A percentile compares a stretch with the other conserved stretches of the same genome.
Evolutionary conservation across 2,329 filamentous ascomycete species (phyloP).

Genomic region (Penicillium brevicompactum): DNA sequence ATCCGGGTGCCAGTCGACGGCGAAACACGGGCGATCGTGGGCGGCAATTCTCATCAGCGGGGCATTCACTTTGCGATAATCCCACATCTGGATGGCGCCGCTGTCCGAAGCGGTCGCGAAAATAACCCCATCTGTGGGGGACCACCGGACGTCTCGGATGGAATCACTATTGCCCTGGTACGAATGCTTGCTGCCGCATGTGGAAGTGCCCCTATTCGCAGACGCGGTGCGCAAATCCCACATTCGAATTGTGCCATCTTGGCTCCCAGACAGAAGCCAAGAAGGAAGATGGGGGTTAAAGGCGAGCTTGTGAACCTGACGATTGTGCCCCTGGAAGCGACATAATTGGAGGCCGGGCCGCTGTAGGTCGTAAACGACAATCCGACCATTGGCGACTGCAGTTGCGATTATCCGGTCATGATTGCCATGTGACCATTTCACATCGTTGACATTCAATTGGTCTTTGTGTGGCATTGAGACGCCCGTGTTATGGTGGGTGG

Average conservation of each 20-base stretch:
- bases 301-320: slow-evolving; percentile 66
- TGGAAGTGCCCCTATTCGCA: slow-evolving; percentile 51
- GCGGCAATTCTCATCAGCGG: slow-evolving; percentile 63
- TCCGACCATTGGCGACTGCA: slow-evolving; percentile 65
- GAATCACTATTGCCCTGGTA: slow-evolving; percentile 62
- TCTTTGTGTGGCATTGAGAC: slow-evolving; percentile 56
- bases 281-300: slow-evolving; percentile 65
- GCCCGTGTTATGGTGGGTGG: slow-evolving; percentile 51
- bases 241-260: slow-evolving; percentile 64
- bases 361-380: slow-evolving; percentile 66
- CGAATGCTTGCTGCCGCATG: slow-evolving; percentile 56
- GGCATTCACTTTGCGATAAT: slow-evolving; percentile 59
- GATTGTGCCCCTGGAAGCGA: slow-evolving; percentile 64
- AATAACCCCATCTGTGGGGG: slow-evolving; percentile 62
- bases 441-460: slow-evolving; percentile 64
- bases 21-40: slow-evolving; percentile 62
- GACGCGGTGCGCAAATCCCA: slow-evolving; percentile 64
- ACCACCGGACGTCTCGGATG: slow-evolving; percentile 67
- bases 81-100: slow-evolving; percentile 66
- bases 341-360: slow-evolving; percentile 62
- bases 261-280: slow-evolving; percentile 64
- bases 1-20: slow-evolving; percentile 69
- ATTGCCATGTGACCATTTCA: slow-evolving; percentile 67
- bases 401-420: slow-evolving; percentile 64
- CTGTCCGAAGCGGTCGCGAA: slow-evolving; percentile 68